phyloP scores from a whole-genome alignment of 805 yeast species.

The Torulaspora maleeae region DNA sequence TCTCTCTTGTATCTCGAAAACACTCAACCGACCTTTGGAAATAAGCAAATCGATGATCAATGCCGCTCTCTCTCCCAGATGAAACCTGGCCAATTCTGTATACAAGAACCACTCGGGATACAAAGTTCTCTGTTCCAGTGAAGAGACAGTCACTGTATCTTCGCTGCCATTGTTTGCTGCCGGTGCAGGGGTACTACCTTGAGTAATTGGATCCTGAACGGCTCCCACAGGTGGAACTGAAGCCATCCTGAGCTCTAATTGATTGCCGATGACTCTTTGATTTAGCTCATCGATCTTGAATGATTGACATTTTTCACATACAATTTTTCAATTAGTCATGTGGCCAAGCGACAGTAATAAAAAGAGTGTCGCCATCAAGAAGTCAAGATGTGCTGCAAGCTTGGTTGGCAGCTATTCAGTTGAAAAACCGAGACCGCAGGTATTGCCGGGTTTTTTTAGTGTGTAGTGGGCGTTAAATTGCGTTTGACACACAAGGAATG shows the following conservation, averaged over 20 bases:
- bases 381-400: too few species aligned
- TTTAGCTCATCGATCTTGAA: constrained; percentile 1
- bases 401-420: too few species aligned
- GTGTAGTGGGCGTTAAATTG: too few species aligned
- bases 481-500: too few species aligned
- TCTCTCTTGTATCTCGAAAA: constrained; percentile 47
- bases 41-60: constrained; percentile 54
- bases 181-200: background rate
- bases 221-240: background rate
- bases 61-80: constrained; percentile 72
- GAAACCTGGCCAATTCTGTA: constrained; percentile 48
- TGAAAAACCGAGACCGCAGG: too few species aligned
- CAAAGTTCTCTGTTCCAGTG: constrained; percentile 45
- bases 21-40: constrained; percentile 61
- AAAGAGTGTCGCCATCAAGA: too few species aligned
- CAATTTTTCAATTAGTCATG: background rate
- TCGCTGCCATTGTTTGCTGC: background rate
- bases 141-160: constrained; percentile 17
- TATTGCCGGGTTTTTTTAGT: too few species aligned
- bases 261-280: background rate
- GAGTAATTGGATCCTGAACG: background rate
- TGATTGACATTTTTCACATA: background rate
- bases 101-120: constrained; percentile 59
- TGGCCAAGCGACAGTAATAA: too few species aligned
- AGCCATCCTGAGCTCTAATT: constrained; percentile 1